Percentiles rank a stretch among this genome's conserved stretches.
phyloP scores from a whole-genome alignment of 208 protist genomes.

The Vickermania ingenoplastis region DNA sequence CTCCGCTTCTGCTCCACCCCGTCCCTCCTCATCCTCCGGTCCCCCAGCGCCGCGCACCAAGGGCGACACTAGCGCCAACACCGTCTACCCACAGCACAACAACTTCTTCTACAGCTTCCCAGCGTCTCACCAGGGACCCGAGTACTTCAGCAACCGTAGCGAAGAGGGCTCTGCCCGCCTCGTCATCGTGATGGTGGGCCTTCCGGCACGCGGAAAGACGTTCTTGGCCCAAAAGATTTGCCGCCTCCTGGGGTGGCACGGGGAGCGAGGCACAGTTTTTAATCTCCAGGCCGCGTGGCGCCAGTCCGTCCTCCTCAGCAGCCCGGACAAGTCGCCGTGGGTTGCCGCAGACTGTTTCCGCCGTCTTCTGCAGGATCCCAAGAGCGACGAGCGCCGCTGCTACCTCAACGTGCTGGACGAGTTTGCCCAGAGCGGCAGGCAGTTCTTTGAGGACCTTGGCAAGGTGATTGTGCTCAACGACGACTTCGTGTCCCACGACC shows the following conservation, averaged over 20 bases:
- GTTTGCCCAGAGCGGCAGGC: slow-evolving; percentile 43
- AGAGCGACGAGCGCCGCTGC: slow-evolving; percentile 37
- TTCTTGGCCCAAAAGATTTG: slow-evolving; percentile 88
- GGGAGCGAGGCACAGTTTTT: slow-evolving; percentile 47
- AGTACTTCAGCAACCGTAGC: slow-evolving; percentile 44
- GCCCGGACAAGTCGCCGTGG: slow-evolving; percentile 8
- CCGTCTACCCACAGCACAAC: slow-evolving; percentile 8
- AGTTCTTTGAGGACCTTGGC: slow-evolving; percentile 55
- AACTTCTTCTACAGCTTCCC: slow-evolving; percentile 44
- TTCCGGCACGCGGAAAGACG: slow-evolving; percentile 86
- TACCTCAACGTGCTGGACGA: slow-evolving; percentile 58
- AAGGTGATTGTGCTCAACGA: slow-evolving; percentile 84
- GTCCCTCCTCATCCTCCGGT: background rate
- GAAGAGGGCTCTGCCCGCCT: slow-evolving; percentile 41
- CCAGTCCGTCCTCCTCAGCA: background rate
- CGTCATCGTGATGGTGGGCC: slow-evolving; percentile 83
- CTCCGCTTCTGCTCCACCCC: too few relatives aligned
- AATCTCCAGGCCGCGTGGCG: slow-evolving; percentile 75
- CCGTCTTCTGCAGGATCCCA: slow-evolving; percentile 34
- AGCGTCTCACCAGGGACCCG: slow-evolving; percentile 50
- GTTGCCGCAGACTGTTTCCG: slow-evolving; percentile 52
- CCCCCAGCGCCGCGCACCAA: background rate
- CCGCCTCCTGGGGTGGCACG: slow-evolving; percentile 77
- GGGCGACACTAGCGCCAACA: background rate
- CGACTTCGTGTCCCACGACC: slow-evolving; percentile 66